Evolutionary conservation across 495 filamentous ascomycete species (phyloP).

Genomic region (Neurospora sp.): DNA sequence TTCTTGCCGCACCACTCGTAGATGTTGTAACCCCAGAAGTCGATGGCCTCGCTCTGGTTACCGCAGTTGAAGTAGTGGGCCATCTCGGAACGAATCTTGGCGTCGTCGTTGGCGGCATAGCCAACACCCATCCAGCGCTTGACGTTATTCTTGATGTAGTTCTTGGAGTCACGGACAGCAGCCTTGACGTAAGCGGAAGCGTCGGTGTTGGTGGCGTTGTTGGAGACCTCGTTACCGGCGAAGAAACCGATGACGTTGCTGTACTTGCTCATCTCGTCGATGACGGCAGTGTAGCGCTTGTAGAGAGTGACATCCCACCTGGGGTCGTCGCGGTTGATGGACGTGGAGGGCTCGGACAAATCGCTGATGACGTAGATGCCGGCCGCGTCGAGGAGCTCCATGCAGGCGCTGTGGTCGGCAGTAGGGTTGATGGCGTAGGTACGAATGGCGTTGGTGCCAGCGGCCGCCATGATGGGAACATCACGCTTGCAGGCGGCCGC

Average conservation of each 20-base stretch:
- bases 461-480: constrained; percentile 63
- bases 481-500: constrained; percentile 62
- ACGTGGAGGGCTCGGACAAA: constrained; percentile 64
- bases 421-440: constrained; percentile 85
- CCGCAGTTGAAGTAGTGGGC: constrained; percentile 93
- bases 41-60: constrained; percentile 51
- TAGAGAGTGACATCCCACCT: constrained; percentile 68
- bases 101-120: constrained; percentile 89
- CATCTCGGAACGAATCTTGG: constrained; percentile 64
- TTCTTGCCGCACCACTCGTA: constrained; percentile 95
- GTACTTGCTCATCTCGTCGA: constrained; percentile 71
- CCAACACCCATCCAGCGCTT: constrained; percentile 81
- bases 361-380: constrained; percentile 95
- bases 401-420: constrained; percentile 70
- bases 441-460: constrained; percentile 83
- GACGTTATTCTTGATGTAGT: constrained; percentile 70
- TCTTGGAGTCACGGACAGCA: constrained; percentile 88
- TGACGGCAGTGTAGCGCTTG: constrained; percentile 68
- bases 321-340: constrained; percentile 75
- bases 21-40: constrained; percentile 99
- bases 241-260: constrained; percentile 92
- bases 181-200: constrained; percentile 93
- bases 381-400: constrained; percentile 69
- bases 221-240: constrained; percentile 93
- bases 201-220: constrained; percentile 67